Evolutionary conservation across 2,329 filamentous ascomycete species (phyloP).

Genomic region (Beauveria bassiana): DNA sequence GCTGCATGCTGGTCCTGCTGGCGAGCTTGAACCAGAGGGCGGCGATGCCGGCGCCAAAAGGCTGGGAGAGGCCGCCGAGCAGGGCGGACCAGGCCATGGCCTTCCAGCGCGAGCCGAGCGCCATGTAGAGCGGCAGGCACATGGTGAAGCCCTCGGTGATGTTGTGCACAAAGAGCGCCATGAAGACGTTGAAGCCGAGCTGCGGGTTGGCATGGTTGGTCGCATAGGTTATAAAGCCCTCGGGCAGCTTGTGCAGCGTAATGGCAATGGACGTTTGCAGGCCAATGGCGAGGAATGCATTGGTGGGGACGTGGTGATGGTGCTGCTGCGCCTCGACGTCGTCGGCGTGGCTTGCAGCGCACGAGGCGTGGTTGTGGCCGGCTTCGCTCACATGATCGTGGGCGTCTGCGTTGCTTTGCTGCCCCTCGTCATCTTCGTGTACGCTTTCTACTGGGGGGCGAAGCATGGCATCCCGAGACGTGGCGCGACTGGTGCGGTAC

Average conservation of each 20-base stretch:
- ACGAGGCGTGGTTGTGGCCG: slow-evolving; percentile 14
- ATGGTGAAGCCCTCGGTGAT: slow-evolving; percentile 96
- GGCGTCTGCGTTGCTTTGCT: slow-evolving; percentile 30
- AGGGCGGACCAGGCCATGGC: slow-evolving; percentile 81
- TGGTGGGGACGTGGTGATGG: slow-evolving; percentile 91
- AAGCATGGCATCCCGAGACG: slow-evolving; percentile 30
- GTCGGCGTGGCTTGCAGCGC: slow-evolving; percentile 24
- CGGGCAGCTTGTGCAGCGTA: slow-evolving; percentile 90
- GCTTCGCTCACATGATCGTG: slow-evolving; percentile 23
- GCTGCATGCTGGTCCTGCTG: slow-evolving; percentile 37
- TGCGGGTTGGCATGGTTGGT: slow-evolving; percentile 92
- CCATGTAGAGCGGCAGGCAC: slow-evolving; percentile 86
- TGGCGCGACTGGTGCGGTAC: slow-evolving; percentile 30
- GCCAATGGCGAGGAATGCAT: slow-evolving; percentile 90
- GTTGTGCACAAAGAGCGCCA: slow-evolving; percentile 96
- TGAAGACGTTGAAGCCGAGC: slow-evolving; percentile 85
- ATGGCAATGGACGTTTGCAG: slow-evolving; percentile 94
- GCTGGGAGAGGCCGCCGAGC: slow-evolving; percentile 80
- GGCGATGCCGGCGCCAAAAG: slow-evolving; percentile 75
- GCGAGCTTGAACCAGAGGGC: slow-evolving; percentile 79
- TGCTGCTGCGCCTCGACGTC: slow-evolving; percentile 51
- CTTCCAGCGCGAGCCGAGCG: slow-evolving; percentile 68
- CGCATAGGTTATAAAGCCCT: slow-evolving; percentile 82
- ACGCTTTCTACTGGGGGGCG: slow-evolving; percentile 11
- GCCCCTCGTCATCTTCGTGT: slow-evolving; percentile 16